phyloP scores from a whole-genome alignment of 345 rosid species.

The Brassica rapa region DNA sequence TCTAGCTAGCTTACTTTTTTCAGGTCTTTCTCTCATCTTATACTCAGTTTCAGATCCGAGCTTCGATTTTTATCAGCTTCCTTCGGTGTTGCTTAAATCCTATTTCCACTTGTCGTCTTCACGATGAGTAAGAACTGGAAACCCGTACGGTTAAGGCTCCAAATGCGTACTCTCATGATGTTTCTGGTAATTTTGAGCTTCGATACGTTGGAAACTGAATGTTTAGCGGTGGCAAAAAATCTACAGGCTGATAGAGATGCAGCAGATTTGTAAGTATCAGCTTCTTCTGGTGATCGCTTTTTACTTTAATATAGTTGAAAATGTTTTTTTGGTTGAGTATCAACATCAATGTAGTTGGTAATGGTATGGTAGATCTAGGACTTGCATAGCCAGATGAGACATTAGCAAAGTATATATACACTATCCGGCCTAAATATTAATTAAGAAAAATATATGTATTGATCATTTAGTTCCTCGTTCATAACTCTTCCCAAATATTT shows the following conservation, averaged over 20 bases:
- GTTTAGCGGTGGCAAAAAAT: neutral
- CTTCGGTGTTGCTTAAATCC: neutral
- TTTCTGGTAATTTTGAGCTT: neutral
- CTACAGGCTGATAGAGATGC: neutral
- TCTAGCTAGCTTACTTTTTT: slow-evolving; percentile 1
- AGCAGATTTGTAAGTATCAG: neutral
- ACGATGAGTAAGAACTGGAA: neutral
- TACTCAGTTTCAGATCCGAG: neutral
- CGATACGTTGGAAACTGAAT: neutral
- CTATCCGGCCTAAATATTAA: too few species aligned
- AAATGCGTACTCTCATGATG: neutral
- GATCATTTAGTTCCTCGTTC: too few species aligned
- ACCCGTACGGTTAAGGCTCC: neutral
- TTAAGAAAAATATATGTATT: too few species aligned
- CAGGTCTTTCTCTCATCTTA: neutral
- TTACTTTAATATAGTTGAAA: neutral
- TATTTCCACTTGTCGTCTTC: neutral
- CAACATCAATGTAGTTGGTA: neutral
- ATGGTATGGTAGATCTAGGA: neutral
- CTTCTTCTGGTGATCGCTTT: neutral
- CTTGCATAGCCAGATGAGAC: neutral
- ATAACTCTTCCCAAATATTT: too few species aligned
- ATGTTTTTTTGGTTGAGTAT: neutral
- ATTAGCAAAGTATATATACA: neutral
- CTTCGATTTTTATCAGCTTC: neutral